phyloP scores from a whole-genome alignment of 306 rosid species.

The Alnus rubra region DNA sequence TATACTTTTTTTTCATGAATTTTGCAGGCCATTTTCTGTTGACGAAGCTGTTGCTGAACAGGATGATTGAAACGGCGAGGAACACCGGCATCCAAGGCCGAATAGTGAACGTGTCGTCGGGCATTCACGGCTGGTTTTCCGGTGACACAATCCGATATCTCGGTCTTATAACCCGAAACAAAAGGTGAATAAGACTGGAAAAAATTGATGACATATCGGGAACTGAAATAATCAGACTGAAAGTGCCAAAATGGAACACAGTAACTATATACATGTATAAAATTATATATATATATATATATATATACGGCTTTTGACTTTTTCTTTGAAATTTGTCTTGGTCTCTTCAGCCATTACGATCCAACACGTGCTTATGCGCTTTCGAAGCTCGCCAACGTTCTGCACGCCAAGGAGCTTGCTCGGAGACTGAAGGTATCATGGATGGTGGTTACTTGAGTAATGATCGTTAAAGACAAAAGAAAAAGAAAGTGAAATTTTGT shows the following conservation, averaged over 20 bases:
- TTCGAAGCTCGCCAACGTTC: conserved; percentile 92
- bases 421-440: conserved; percentile 61
- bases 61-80: conserved; percentile 70
- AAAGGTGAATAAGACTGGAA: conserved; percentile 35
- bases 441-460: background rate
- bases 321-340: background rate
- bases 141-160: conserved; percentile 67
- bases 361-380: conserved; percentile 99
- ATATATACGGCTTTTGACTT: conserved; percentile 12
- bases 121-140: conserved; percentile 77
- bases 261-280: background rate
- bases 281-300: background rate
- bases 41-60: conserved; percentile 63
- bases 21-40: conserved; percentile 77
- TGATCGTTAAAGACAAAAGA: conserved; percentile 7
- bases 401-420: conserved; percentile 82
- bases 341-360: conserved; percentile 59
- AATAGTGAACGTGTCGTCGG: conserved; percentile 83
- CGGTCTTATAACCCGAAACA: conserved; percentile 50
- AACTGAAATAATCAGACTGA: background rate
- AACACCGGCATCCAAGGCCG: conserved; percentile 64
- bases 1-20: background rate
- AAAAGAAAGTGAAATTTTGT: conserved; percentile 36
- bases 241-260: background rate
- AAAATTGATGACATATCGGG: too few species aligned